A percentile compares a stretch with the other conserved stretches of the same genome.
phyloP scores from a whole-genome alignment of 1,284 basidiomycete genomes.

The Ustilago crameri region DNA sequence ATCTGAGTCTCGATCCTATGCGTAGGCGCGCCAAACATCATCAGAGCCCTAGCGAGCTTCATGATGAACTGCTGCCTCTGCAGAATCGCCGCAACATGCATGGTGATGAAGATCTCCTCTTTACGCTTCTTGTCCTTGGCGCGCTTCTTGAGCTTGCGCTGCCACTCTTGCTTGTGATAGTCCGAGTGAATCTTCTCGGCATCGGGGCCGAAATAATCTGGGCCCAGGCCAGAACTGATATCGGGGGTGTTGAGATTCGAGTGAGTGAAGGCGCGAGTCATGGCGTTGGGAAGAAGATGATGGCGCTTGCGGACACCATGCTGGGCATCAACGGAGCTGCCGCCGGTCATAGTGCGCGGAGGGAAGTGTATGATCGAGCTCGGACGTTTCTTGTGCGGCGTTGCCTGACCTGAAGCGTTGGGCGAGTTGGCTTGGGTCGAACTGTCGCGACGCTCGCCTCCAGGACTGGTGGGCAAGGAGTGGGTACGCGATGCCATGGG shows the following conservation, averaged over 20 bases:
- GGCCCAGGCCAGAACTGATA: constrained; percentile 24
- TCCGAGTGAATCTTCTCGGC: constrained; percentile 45
- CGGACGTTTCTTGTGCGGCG: constrained; percentile 43
- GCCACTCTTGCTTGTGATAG: constrained; percentile 60
- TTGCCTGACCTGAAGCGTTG: constrained; percentile 27
- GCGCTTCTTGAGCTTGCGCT: constrained; percentile 63
- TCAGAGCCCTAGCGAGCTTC: constrained; percentile 87
- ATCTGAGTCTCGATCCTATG: constrained; percentile 89
- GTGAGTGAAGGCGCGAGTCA: constrained; percentile 46
- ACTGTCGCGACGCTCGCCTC: constrained; percentile 29
- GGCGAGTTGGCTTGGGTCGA: constrained; percentile 47
- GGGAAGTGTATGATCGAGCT: constrained; percentile 50
- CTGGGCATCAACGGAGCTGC: constrained; percentile 32
- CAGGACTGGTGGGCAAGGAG: constrained; percentile 47
- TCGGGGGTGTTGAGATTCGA: constrained; percentile 59
- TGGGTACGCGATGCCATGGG: constrained; percentile 39
- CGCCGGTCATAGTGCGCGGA: constrained; percentile 39
- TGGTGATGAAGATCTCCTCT: constrained; percentile 75
- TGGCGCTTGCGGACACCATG: constrained; percentile 17
- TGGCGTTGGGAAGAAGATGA: constrained; percentile 24
- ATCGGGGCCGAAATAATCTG: constrained; percentile 59
- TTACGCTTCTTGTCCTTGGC: constrained; percentile 63
- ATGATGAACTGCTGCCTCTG: constrained; percentile 88
- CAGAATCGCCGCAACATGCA: constrained; percentile 86
- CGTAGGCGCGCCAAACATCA: constrained; percentile 94